Conservation (phyloP, 2,329 filamentous ascomycete genomes). For the Dothiorella sarmentorum region DNA sequence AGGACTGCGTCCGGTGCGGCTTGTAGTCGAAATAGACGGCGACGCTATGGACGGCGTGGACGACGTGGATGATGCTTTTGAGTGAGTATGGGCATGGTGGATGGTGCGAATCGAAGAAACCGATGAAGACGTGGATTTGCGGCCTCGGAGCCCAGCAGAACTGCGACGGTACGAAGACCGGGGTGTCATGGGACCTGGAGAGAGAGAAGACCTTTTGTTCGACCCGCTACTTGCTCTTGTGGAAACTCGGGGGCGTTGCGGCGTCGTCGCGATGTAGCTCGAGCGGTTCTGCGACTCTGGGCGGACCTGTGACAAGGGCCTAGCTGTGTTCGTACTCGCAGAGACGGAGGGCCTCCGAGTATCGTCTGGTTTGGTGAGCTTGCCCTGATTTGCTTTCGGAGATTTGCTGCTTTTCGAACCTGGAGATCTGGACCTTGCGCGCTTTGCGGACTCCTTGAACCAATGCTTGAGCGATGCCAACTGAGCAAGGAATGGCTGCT, state of each 20-base stretch:
- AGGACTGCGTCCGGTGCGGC: conserved; percentile 68
- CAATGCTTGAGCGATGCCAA: conserved; percentile 67
- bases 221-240: conserved; percentile 40
- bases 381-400: conserved; percentile 29
- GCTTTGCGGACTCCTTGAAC: conserved; percentile 65
- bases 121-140: conserved; percentile 94
- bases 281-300: conserved; percentile 38
- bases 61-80: conserved; percentile 90
- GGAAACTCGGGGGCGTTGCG: conserved; percentile 42
- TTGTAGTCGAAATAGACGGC: conserved; percentile 37
- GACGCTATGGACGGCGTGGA: conserved; percentile 63
- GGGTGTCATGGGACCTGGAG: conserved; percentile 83
- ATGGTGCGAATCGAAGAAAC: conserved; percentile 91
- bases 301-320: conserved; percentile 33
- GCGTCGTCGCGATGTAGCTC: conserved; percentile 28
- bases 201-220: conserved; percentile 67
- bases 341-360: conserved; percentile 32
- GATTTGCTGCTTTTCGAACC: conserved; percentile 20
- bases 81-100: conserved; percentile 82
- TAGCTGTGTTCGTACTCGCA: conserved; percentile 30
- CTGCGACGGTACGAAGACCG: conserved; percentile 80
- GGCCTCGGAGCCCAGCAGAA: conserved; percentile 77
- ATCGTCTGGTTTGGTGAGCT: conserved; percentile 27
- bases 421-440: conserved; percentile 40
- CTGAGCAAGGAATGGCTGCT: conserved; percentile 64